Conservation (phyloP, 2,329 filamentous ascomycete genomes). For the Scedosporium dehoogii region DNA sequence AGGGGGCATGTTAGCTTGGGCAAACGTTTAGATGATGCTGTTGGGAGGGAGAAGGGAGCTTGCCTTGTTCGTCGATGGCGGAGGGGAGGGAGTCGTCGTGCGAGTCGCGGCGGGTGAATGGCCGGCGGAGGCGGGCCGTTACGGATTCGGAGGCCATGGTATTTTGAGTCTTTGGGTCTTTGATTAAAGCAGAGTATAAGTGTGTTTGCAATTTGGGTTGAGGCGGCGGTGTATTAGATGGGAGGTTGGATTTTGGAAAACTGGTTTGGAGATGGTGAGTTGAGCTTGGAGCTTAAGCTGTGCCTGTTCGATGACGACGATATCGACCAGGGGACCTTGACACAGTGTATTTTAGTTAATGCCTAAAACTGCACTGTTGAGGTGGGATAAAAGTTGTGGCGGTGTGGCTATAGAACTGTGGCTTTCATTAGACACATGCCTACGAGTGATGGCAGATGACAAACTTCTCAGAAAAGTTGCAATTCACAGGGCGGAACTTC, state of each 20-base stretch:
- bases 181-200: not conserved
- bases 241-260: not conserved
- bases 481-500: not conserved
- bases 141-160: constrained; percentile 11
- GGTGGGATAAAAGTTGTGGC: not conserved
- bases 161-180: not conserved
- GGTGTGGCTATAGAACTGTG: not conserved
- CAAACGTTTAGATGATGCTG: no score
- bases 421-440: not conserved
- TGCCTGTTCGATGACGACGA: not conserved
- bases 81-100: constrained; percentile 44
- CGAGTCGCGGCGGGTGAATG: constrained; percentile 65
- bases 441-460: not conserved
- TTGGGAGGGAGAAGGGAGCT: constrained; percentile 1
- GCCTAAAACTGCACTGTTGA: not conserved
- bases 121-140: constrained; percentile 57
- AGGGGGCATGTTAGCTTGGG: not conserved
- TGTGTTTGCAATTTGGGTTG: not conserved
- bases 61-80: constrained; percentile 68
- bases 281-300: not conserved
- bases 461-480: not conserved
- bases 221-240: not conserved
- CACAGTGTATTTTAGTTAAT: not conserved
- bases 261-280: not conserved
- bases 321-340: not conserved